Evolutionary conservation across 169 alveolate genomes (phyloP).

Genomic region (Eimeria maxima): DNA sequence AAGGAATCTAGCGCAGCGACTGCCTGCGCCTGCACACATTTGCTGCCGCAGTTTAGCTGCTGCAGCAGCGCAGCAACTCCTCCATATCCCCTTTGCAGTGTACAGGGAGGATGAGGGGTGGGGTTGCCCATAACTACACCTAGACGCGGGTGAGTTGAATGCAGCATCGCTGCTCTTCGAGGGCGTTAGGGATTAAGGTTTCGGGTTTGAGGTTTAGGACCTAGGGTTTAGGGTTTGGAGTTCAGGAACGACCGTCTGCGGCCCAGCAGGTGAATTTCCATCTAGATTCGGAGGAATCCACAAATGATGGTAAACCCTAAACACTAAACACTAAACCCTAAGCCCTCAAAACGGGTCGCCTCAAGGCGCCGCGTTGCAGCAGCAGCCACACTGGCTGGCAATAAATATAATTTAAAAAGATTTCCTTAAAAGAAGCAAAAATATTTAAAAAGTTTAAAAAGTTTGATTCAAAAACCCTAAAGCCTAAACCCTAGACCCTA

Average conservation of each 20-base stretch:
- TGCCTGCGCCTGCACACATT: conserved; percentile 1
- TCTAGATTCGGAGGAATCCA: background rate
- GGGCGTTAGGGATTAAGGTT: background rate
- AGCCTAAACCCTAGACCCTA: conserved; percentile 25
- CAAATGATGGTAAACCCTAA: background rate
- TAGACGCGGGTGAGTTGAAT: conserved; percentile 1
- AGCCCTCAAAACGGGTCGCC: background rate
- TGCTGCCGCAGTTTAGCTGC: conserved; percentile 36
- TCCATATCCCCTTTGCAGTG: conserved; percentile 27
- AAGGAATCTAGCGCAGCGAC: conserved; percentile 7
- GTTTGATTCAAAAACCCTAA: background rate
- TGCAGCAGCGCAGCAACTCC: conserved; percentile 38
- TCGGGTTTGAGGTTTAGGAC: background rate
- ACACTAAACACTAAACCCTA: conserved; percentile 1
- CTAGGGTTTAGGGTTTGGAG: background rate
- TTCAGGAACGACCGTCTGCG: background rate
- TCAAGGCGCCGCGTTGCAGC: background rate
- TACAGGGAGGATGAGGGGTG: conserved; percentile 42
- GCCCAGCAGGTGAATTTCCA: background rate
- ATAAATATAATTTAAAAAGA: background rate
- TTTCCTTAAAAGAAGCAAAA: background rate
- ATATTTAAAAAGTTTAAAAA: background rate
- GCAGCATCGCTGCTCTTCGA: background rate
- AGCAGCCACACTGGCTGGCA: background rate
- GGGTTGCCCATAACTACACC: conserved; percentile 42